Evolutionary conservation across 495 filamentous ascomycete species (phyloP), one percentile per base, ranked within the genome.

Genomic region (Podospora pseudoanserina): DNA sequence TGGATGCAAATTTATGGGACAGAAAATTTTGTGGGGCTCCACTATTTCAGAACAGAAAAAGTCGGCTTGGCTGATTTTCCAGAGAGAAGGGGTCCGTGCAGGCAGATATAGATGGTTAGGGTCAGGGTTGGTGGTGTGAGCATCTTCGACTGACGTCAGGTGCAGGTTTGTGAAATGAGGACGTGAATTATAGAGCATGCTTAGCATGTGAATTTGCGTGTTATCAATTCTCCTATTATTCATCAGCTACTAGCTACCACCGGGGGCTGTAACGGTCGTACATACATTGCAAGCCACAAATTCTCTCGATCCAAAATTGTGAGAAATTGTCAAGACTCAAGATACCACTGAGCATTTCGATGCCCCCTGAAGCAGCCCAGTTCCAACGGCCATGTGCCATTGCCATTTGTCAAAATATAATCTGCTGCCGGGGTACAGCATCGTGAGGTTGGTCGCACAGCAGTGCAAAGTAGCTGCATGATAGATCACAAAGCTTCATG

Each of bases 1-100:
- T 69, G 65, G 67, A 67, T 67, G 9, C 2, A 13, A 49, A 64
- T 57, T 65, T 68, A 61, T 49, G 63, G 69, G 64, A 55, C 64
- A 67, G 60, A 64, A 64, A 67, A 28, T 49, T 62, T 57, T 58
- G 19, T 49, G 62, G 55, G 44, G 20, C 20, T 26, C 30, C 23
- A 58, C 55, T 58, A 9, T 20, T 56, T 5, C 15, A 58, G 55
- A 58, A 26, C 20, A 49, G 9, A 18, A 49, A 13, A 16, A 16
- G 39, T 49, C 39, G 39, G 39, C 39, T 49, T 49, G 39, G 39
- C 39, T 49, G 9, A 49, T 49, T 49, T 49, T 49, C 39, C 39
- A 11, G 39, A 32, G 39, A 32, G 30, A 5, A 32, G 30, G 7
- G 39, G 39, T 13, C 39, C 39, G 39, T 49, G 39, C 39, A 49